A percentile compares a stretch with the other conserved stretches of the same genome.
These are phyloP conservation scores for Sanghuangporus weigelae DNA, from an alignment of 1,284 basidiomycete genomes.

Conservation along the genomic window DNA sequence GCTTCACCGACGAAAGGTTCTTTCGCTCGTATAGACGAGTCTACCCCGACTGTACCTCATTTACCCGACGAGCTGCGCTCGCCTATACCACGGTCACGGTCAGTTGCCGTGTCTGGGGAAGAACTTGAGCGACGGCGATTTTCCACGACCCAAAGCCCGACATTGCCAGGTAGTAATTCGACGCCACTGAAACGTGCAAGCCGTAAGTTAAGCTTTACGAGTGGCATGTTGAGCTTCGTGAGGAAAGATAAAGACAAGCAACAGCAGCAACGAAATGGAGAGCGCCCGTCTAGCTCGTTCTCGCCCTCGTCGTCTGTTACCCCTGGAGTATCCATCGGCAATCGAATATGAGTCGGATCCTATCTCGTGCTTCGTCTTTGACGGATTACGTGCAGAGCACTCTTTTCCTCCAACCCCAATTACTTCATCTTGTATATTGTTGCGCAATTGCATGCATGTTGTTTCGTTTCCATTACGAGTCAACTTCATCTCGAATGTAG, in stretches of 20 bases:
- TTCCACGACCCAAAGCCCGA: constrained; percentile 11
- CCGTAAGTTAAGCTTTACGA: constrained; percentile 65
- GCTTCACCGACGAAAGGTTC: background rate
- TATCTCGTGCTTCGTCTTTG: too few relatives aligned
- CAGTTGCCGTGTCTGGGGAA: background rate
- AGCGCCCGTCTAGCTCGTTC: background rate
- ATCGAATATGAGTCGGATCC: background rate
- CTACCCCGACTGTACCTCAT: background rate
- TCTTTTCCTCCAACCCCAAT: too few relatives aligned
- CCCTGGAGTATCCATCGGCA: background rate
- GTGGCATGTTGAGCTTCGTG: constrained; percentile 56
- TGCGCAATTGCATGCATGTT: too few relatives aligned
- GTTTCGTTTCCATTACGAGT: too few relatives aligned
- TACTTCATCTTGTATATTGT: too few relatives aligned
- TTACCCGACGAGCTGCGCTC: constrained; percentile 3
- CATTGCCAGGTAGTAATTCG: background rate
- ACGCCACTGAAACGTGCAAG: constrained; percentile 38
- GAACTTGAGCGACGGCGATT: constrained; percentile 6
- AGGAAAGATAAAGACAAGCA: constrained; percentile 32
- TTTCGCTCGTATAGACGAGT: constrained; percentile 1
- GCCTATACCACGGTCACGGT: background rate
- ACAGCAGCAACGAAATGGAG: constrained; percentile 23
- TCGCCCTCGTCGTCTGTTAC: background rate
- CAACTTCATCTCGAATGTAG: background rate
- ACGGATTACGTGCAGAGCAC: too few relatives aligned